Evolutionary conservation across 2,329 filamentous ascomycete genomes (phyloP).

Genomic region (Nemania sp.): DNA sequence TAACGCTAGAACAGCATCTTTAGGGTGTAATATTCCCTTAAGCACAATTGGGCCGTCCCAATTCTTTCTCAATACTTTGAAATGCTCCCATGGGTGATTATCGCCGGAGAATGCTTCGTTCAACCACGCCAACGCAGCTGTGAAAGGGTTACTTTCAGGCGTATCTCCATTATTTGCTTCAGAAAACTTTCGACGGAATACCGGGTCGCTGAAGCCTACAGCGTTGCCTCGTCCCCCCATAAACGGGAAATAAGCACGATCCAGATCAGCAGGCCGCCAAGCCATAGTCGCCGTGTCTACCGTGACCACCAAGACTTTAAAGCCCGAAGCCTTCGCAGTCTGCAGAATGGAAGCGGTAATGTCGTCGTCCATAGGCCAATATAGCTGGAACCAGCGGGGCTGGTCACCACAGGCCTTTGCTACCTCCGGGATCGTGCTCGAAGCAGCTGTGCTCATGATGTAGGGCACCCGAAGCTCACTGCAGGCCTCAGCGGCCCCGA

Average conservation of each 20-base stretch:
- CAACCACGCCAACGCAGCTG: conserved; percentile 36
- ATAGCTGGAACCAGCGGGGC: conserved; percentile 72
- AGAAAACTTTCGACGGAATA: conserved; percentile 62
- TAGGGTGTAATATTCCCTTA: conserved; percentile 41
- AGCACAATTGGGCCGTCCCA: conserved; percentile 39
- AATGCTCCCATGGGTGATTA: conserved; percentile 34
- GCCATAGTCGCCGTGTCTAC: conserved; percentile 70
- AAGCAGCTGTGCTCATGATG: conserved; percentile 67
- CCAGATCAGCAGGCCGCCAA: conserved; percentile 71
- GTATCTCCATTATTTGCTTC: conserved; percentile 49
- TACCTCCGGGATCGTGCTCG: conserved; percentile 67
- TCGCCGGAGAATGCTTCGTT: conserved; percentile 34
- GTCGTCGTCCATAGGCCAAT: conserved; percentile 70
- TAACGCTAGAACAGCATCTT: conserved; percentile 33
- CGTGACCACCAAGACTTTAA: conserved; percentile 69
- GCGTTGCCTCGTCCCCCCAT: conserved; percentile 60
- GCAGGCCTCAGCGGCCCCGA: conserved; percentile 65
- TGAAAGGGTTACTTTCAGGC: conserved; percentile 51
- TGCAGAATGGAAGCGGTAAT: conserved; percentile 65
- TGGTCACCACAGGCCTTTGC: conserved; percentile 60
- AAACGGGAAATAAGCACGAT: conserved; percentile 64
- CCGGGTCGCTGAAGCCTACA: conserved; percentile 68
- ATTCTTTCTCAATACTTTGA: conserved; percentile 32
- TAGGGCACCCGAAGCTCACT: conserved; percentile 64
- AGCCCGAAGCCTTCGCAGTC: conserved; percentile 65